Conservation (phyloP, 75 land plant genomes). For the Pinus taeda region DNA sequence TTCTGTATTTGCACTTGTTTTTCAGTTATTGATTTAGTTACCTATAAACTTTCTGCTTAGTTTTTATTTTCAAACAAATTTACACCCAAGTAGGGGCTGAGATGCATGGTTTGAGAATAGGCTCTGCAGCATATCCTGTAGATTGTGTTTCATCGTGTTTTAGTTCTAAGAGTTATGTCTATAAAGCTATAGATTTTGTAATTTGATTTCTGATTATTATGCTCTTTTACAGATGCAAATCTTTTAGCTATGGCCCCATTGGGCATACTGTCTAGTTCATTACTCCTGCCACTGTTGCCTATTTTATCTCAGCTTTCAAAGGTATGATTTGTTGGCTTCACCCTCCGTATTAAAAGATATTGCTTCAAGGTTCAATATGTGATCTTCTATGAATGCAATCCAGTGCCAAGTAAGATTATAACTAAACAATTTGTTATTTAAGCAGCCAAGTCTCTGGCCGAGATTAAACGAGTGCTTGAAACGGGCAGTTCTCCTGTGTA, state of each 20-base stretch:
- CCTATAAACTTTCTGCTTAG: neutral
- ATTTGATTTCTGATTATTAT: neutral
- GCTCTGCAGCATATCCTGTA: neutral
- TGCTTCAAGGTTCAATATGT: neutral
- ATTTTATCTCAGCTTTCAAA: slow-evolving; percentile 33
- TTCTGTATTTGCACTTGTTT: neutral
- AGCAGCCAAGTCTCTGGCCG: slow-evolving; percentile 27
- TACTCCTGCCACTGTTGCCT: slow-evolving; percentile 37
- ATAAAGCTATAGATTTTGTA: neutral
- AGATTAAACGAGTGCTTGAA: slow-evolving; percentile 20
- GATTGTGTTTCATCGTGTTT: neutral
- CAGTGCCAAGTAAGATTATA: neutral
- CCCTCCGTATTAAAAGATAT: neutral
- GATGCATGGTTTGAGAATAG: neutral
- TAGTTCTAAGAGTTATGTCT: neutral
- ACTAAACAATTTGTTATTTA: slow-evolving; percentile 1
- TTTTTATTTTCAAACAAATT: neutral
- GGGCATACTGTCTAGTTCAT: slow-evolving; percentile 46
- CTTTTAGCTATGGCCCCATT: slow-evolving; percentile 54
- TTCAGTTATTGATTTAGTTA: neutral
- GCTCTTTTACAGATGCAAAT: slow-evolving; percentile 29
- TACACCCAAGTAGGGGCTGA: neutral
- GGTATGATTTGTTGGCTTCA: slow-evolving; percentile 7
- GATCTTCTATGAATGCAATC: neutral
- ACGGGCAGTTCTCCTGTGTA: slow-evolving; percentile 24